Evolutionary conservation across 805 yeast species (phyloP).

Genomic region (Kuraishia borneana): DNA sequence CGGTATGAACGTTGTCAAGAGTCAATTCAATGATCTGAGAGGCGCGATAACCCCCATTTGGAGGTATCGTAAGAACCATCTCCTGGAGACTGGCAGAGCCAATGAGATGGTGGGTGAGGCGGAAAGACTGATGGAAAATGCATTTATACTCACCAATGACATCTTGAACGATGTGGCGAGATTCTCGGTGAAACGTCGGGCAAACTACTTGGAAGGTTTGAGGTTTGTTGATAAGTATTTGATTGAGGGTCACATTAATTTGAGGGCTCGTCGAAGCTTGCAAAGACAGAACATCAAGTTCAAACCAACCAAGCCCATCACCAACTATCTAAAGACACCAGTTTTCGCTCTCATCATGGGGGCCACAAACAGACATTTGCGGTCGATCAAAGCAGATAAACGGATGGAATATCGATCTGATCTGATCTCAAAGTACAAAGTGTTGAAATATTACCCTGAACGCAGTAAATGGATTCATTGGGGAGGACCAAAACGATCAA

Average conservation of each 20-base stretch:
- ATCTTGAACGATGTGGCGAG: slow-evolving; percentile 17
- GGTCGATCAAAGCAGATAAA: no score
- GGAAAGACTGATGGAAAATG: slow-evolving; percentile 9
- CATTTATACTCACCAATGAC: slow-evolving; percentile 15
- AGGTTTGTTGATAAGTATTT: slow-evolving; percentile 15
- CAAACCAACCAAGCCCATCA: not conserved
- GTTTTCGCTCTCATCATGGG: not conserved
- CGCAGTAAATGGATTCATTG: no score
- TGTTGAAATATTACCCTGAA: no score
- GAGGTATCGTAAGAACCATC: slow-evolving; percentile 18
- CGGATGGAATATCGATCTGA: no score
- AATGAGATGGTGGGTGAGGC: slow-evolving; percentile 8
- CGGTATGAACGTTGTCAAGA: not conserved
- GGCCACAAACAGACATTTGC: slow-evolving; percentile 2
- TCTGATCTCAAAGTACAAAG: no score
- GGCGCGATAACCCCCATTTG: slow-evolving; percentile 14
- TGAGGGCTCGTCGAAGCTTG: slow-evolving; percentile 3
- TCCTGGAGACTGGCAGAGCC: slow-evolving; percentile 13
- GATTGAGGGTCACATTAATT: slow-evolving; percentile 11
- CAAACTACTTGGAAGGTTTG: slow-evolving; percentile 11
- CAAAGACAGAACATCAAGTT: not conserved
- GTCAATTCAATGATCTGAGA: not conserved
- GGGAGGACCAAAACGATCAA: no score
- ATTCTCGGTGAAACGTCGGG: slow-evolving; percentile 9
- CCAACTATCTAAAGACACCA: not conserved